Conservation (phyloP, 2,329 filamentous ascomycete species). For the Aspergillus terreus region DNA sequence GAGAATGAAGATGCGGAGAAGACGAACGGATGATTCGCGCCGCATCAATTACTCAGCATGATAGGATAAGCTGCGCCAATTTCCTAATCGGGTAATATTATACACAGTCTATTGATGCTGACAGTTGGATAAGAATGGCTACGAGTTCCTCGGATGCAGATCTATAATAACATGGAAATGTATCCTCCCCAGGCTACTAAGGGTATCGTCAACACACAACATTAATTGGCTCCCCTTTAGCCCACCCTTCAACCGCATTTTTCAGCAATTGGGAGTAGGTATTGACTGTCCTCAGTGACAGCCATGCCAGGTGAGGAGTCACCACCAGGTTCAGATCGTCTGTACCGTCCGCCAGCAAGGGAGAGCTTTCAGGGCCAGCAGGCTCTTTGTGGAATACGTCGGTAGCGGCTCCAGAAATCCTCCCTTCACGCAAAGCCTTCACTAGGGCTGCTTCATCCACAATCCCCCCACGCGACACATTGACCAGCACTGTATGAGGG, state of each 20-base stretch:
- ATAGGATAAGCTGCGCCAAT: neutral
- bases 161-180: too few relatives aligned
- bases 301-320: slow-evolving; percentile 55
- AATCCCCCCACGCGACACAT: slow-evolving; percentile 50
- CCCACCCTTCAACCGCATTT: slow-evolving; percentile 47
- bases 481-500: slow-evolving; percentile 44
- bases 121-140: too few relatives aligned
- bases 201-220: neutral
- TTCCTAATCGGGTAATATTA: neutral
- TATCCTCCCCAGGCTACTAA: neutral
- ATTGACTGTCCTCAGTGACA: slow-evolving; percentile 45
- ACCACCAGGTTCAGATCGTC: slow-evolving; percentile 49
- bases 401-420: slow-evolving; percentile 48
- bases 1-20: neutral
- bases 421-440: slow-evolving; percentile 41
- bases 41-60: neutral
- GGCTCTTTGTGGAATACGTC: slow-evolving; percentile 52
- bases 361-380: slow-evolving; percentile 40
- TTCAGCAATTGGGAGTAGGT: slow-evolving; percentile 45
- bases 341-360: slow-evolving; percentile 42
- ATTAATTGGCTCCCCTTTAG: slow-evolving; percentile 22
- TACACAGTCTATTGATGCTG: too few relatives aligned
- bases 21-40: neutral
- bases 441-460: slow-evolving; percentile 50
- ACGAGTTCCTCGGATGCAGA: too few relatives aligned